Base-by-base conservation (phyloP, 2,329 filamentous ascomycete species). In the Talaromyces sp. region DNA sequence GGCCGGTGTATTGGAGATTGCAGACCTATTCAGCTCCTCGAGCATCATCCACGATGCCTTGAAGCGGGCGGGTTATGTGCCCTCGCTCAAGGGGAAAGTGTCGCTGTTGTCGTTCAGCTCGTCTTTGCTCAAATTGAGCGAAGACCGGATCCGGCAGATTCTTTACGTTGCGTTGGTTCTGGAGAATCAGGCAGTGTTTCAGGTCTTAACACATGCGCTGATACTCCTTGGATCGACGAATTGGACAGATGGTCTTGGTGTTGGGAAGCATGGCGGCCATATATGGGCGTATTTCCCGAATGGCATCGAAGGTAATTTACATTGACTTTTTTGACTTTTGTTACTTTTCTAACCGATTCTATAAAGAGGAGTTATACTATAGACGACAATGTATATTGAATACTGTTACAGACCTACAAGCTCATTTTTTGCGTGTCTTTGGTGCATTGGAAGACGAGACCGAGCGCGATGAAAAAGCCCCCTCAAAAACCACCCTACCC, bases 391-490 rank as follows among this genome's bases (percentile, higher is more conserved):
- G 67, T 56, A 68, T 78, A 43, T 59, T 79, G 19, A 72, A 77
- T 57, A 78, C 76, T 5, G 73, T 79, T 26, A 73, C 70, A 32
- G 75, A 77, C 48, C 63, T 78, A 17, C 77, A 79, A 62, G 72
- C 71, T 7, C 67, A 76, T 61, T 79, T 79, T 55, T 68, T 79
- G 29, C 69, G 72, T 32, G 65, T 69, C 8, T 79, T 76, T 57
- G 74, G 75, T n/a, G 72, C 71, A 19, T 62, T 74, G n/a, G 69
- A 74, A 58, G 68, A 70, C 17, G 60, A 62, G 3, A 31, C 32
- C 9, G 54, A 57, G 58, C 58, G n/a, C 24, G 32, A 35, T 12
- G 43, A 24, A 17, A 46, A 8, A 27, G 21, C 59, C 2, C 24
- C 50, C 24, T 24, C 52, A n/a, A 61, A 59, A 41, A 54, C 54